Evolutionary conservation across 176 grass and related monocot species (phyloP).

Genomic region (Zoysia japonica): DNA sequence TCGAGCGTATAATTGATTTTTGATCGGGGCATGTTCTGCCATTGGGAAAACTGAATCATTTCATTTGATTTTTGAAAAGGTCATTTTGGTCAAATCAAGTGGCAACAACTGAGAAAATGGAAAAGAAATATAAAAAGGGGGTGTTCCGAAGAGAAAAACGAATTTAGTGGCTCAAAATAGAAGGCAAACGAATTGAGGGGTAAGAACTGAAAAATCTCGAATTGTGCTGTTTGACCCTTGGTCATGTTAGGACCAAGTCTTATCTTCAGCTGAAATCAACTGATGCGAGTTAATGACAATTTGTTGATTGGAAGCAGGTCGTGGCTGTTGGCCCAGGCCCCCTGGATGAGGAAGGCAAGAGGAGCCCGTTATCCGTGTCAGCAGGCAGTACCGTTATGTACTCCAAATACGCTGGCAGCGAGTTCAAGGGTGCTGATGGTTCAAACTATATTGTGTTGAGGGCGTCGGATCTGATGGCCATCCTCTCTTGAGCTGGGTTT

Average conservation of each 20-base stretch:
- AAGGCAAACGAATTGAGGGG: too few relatives aligned
- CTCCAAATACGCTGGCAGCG: slow-evolving; percentile 75
- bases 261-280: neutral
- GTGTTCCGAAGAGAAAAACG: too few relatives aligned
- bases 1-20: too few relatives aligned
- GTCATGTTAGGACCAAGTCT: slow-evolving; percentile 2
- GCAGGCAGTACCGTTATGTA: slow-evolving; percentile 59
- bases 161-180: too few relatives aligned
- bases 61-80: too few relatives aligned
- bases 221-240: neutral
- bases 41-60: too few relatives aligned
- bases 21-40: too few relatives aligned
- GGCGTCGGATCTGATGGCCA: slow-evolving; percentile 76
- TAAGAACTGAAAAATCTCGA: neutral
- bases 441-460: slow-evolving; percentile 54
- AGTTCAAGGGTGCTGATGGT: slow-evolving; percentile 55
- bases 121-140: too few relatives aligned
- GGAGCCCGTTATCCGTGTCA: slow-evolving; percentile 52
- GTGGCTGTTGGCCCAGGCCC: slow-evolving; percentile 47
- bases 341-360: slow-evolving; percentile 63
- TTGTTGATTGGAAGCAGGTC: slow-evolving; percentile 39
- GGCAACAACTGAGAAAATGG: too few relatives aligned
- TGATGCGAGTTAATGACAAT: neutral
- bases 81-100: too few relatives aligned
- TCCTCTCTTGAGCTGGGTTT: slow-evolving; percentile 47